Percentiles rank a stretch among this genome's conserved stretches.
These are phyloP conservation scores for Murraya paniculata DNA, from an alignment of 345 rosid species.

Conservation along the genomic window DNA sequence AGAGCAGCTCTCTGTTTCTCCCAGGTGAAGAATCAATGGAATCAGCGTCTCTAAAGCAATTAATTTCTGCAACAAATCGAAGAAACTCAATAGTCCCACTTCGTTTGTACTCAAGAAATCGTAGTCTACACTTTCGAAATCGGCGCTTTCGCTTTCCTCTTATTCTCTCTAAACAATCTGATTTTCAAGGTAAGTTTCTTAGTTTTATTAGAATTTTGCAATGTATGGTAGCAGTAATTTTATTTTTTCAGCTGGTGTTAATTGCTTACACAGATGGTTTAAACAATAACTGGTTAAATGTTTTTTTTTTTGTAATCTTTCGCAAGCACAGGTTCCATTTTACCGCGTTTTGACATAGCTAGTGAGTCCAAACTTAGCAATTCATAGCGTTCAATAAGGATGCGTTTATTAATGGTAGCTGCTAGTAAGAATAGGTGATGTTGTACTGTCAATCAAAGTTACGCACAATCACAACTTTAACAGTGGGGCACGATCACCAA, in stretches of 20 bases:
- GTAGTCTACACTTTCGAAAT: constrained; percentile 14
- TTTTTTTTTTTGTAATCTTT: neutral
- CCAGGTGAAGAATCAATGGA: constrained; percentile 16
- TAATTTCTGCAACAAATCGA: constrained; percentile 19
- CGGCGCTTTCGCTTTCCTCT: constrained; percentile 22
- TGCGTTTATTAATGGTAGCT: neutral
- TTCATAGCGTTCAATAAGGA: neutral
- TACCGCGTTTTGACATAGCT: no score
- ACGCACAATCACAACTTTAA: no score
- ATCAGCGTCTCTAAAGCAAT: constrained; percentile 17
- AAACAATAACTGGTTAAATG: neutral
- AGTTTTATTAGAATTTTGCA: neutral
- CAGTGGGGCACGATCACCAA: no score
- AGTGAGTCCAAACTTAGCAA: neutral
- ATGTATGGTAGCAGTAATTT: neutral
- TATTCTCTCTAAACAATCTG: constrained; percentile 35
- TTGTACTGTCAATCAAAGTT: no score
- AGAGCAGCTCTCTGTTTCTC: neutral
- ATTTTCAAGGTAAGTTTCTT: constrained; percentile 39
- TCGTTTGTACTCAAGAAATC: constrained; percentile 13
- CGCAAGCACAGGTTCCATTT: no score
- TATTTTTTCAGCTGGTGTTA: neutral
- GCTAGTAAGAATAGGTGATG: no score
- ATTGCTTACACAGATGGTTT: neutral
- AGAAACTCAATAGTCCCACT: constrained; percentile 15